Base-by-base conservation (phyloP, 78 protist species). In the Dictyostelium intermedium region DNA sequence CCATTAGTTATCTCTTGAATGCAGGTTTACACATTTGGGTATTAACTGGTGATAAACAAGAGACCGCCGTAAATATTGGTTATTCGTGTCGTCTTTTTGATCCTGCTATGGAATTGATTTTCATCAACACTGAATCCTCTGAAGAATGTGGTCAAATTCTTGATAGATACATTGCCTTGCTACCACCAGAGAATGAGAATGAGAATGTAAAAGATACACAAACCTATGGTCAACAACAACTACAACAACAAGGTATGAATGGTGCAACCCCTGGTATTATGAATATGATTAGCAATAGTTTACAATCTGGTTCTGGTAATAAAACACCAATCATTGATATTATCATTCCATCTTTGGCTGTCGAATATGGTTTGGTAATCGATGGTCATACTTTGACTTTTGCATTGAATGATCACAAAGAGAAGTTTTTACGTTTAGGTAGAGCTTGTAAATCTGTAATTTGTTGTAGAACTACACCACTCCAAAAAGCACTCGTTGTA, bases 1-100 rank as follows among this genome's bases (percentile, higher is more conserved):
- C 98, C 5, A 93, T 98, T 60, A 56, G 18, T 10, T 20, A 30
- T 23, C 87, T 98, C 16, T 53, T 79, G 32, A 87, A 82, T 32
- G 93, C 92, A n/a, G 98, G 98, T n/a, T 37, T 97, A 74, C 87
- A 92, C 23, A 96, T 98, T 32, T 98, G 98, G 98, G 98, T 98
- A 32, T 30, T 98, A 30, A 98, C 98, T 6, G 98, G 98, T 32
- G 98, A 98, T 85, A 98, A 97, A 87, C 97, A 97, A 84, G 97
- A 96, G 79, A 98, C 98, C 9, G 98, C 98, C 4, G 97, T 98
- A 83, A 97, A 97, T 53, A 98, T 98, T 76, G 98, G 96, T 3
- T 77, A 87, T 56, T 84, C 98, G 2, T 83, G 96, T 41, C 30
- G 82, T 20, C 81, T 97, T 43, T 85, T 98, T 47, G 73, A 82